These are phyloP conservation scores for Brassica juncea DNA, from an alignment of 345 rosid species.

Conservation along the genomic window DNA sequence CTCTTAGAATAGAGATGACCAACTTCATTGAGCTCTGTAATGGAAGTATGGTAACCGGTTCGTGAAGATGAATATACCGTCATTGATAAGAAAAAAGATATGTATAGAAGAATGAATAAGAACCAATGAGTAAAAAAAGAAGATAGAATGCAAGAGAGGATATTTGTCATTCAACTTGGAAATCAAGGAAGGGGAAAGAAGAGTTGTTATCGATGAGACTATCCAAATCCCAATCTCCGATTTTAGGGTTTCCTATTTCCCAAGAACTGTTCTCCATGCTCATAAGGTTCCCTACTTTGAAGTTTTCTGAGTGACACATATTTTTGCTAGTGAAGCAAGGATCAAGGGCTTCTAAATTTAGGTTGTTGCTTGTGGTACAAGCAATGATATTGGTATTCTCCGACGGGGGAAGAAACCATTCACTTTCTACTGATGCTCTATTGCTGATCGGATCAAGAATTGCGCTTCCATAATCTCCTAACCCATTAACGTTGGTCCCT, in stretches of 20 bases:
- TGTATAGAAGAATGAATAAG: constrained; percentile 22
- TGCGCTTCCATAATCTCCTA: constrained; percentile 41
- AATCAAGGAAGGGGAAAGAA: neutral
- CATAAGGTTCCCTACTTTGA: neutral
- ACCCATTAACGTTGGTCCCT: constrained; percentile 33
- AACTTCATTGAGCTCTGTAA: neutral
- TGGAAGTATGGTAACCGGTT: too few relatives aligned
- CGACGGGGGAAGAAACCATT: constrained; percentile 55
- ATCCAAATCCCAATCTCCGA: too few relatives aligned
- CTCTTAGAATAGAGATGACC: neutral
- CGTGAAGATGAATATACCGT: constrained; percentile 11
- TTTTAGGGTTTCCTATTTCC: too few relatives aligned
- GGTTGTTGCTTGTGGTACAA: constrained; percentile 50
- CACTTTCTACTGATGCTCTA: constrained; percentile 47
- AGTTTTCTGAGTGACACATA: neutral
- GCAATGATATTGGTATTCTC: constrained; percentile 42
- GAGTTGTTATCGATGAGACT: too few relatives aligned
- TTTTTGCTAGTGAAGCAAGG: neutral
- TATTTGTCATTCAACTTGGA: constrained; percentile 44
- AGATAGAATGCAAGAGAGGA: neutral
- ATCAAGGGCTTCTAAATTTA: constrained; percentile 4
- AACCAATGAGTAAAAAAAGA: constrained; percentile 3
- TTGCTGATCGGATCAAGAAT: constrained; percentile 42
- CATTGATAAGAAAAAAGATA: neutral
- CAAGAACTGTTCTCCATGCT: too few relatives aligned